Conservation (phyloP, 345 rosid species). For the Eutrema japonicum region DNA sequence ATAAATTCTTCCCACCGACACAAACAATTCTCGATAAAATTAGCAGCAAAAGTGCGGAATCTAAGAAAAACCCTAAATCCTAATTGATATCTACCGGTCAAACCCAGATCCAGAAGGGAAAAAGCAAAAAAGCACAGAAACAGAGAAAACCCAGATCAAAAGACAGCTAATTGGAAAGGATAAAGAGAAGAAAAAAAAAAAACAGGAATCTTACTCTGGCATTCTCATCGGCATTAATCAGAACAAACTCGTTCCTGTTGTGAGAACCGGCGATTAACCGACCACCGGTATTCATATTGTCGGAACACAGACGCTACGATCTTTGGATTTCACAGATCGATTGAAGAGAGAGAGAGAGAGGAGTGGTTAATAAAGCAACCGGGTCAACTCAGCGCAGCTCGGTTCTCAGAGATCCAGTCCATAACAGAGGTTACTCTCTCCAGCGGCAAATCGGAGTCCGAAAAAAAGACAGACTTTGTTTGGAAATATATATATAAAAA, state of each 20-base stretch:
- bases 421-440: conserved; percentile 30
- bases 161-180: background rate
- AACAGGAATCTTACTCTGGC: conserved; percentile 60
- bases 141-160: conserved; percentile 35
- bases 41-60: background rate
- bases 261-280: conserved; percentile 97
- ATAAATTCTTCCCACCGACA: conserved; percentile 37
- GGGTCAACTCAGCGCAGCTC: conserved; percentile 30
- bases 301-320: conserved; percentile 26
- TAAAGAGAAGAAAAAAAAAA: background rate
- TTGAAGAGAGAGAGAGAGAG: conserved; percentile 4
- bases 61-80: conserved; percentile 36
- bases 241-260: conserved; percentile 94
- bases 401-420: conserved; percentile 49
- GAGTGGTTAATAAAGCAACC: conserved; percentile 6
- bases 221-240: conserved; percentile 94
- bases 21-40: conserved; percentile 3
- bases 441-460: conserved; percentile 22
- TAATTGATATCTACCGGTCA: background rate
- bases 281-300: conserved; percentile 85
- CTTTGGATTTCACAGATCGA: conserved; percentile 36
- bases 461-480: conserved; percentile 29
- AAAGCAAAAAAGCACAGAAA: conserved; percentile 18
- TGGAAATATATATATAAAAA: background rate
- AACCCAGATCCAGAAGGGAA: conserved; percentile 49